A percentile compares a stretch with the other conserved stretches of the same genome.
These are phyloP conservation scores for Ramaria sp. DNA, from an alignment of 768 basidiomycete species.

Conservation along the genomic window DNA sequence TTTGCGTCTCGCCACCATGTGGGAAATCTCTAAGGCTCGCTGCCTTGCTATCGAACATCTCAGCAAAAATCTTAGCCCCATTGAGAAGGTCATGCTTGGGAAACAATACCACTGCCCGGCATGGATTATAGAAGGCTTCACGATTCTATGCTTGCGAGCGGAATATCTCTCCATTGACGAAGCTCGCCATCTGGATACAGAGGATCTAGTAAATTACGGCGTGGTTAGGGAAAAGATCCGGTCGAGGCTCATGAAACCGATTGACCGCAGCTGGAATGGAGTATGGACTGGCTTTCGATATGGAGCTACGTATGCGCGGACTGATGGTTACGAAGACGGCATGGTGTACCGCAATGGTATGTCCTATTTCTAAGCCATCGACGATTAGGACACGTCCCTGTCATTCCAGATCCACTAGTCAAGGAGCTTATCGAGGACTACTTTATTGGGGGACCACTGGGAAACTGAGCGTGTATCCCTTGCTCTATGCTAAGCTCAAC, in stretches of 20 bases:
- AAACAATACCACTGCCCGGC: neutral
- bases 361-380: neutral
- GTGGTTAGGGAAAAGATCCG: neutral
- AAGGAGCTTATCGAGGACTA: neutral
- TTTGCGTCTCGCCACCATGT: slow-evolving; percentile 25
- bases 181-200: neutral
- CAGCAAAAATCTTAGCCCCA: neutral
- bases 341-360: neutral
- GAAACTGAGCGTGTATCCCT: neutral
- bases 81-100: neutral
- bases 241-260: neutral
- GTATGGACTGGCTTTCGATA: neutral
- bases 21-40: slow-evolving; percentile 22
- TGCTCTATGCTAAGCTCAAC: no score
- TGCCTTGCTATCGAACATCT: slow-evolving; percentile 22
- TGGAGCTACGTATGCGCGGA: neutral
- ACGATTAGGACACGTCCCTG: neutral
- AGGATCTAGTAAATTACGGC: neutral
- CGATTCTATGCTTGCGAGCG: neutral
- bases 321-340: neutral
- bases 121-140: neutral
- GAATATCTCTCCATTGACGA: neutral
- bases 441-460: neutral
- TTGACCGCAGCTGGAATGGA: neutral
- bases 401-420: neutral